Conservation (phyloP, 2,329 filamentous ascomycete genomes). For the Rhexocercosporidium sp. region DNA sequence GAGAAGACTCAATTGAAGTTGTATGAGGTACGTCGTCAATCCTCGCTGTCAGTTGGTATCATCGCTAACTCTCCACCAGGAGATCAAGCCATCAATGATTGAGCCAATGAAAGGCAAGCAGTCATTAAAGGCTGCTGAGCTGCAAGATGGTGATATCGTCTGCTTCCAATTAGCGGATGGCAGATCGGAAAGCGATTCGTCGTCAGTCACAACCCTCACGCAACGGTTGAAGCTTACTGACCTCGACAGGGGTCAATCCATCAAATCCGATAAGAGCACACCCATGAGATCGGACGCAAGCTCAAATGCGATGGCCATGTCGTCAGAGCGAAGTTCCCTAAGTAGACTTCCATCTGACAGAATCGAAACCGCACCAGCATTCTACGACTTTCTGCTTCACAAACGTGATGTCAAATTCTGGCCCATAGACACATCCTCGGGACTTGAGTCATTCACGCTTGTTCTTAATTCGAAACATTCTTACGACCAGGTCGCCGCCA, state of each 20-base stretch:
- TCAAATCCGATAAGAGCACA: conserved; percentile 14
- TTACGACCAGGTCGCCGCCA: conserved; percentile 85
- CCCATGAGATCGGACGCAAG: neutral
- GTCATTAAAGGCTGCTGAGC: conserved; percentile 86
- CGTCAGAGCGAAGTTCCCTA: conserved; percentile 5
- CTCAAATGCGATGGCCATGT: neutral
- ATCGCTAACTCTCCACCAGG: conserved; percentile 48
- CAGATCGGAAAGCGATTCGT: conserved; percentile 33
- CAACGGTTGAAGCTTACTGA: conserved; percentile 27
- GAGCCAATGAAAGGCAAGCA: conserved; percentile 91
- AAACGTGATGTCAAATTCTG: conserved; percentile 80
- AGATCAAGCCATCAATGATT: conserved; percentile 98
- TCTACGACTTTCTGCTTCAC: conserved; percentile 92
- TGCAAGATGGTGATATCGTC: conserved; percentile 96
- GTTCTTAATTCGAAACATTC: conserved; percentile 85
- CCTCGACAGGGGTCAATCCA: conserved; percentile 22
- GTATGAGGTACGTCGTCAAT: conserved; percentile 66
- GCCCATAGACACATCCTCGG: conserved; percentile 55
- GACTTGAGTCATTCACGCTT: conserved; percentile 73
- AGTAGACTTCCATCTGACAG: conserved; percentile 48
- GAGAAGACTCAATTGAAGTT: conserved; percentile 69
- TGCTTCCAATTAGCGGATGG: conserved; percentile 75
- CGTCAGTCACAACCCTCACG: conserved; percentile 28
- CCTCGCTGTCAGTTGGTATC: too few relatives aligned
- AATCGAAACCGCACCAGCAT: conserved; percentile 77